Percentiles rank a stretch among this genome's conserved stretches.
phyloP scores from a whole-genome alignment of 345 rosid genomes.

The Sisymbrium irio region DNA sequence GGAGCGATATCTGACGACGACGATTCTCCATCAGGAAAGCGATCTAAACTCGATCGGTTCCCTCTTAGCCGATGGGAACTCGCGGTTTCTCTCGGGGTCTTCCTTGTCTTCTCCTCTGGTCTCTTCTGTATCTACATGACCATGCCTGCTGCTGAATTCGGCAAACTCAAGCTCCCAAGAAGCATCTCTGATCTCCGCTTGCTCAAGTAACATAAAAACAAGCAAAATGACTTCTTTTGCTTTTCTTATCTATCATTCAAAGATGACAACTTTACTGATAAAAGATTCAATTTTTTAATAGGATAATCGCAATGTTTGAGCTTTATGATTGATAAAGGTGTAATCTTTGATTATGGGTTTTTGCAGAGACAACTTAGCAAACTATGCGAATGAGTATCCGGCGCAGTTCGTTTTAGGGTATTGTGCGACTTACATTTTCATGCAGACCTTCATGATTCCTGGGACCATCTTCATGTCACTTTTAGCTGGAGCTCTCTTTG shows the following conservation, averaged over 20 bases:
- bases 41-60: conserved; percentile 65
- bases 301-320: not conserved
- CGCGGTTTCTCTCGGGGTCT: conserved; percentile 63
- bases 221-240: not conserved
- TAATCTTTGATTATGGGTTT: conserved; percentile 6
- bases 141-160: conserved; percentile 84
- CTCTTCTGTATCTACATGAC: conserved; percentile 72
- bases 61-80: conserved; percentile 85
- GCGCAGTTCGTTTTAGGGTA: conserved; percentile 84
- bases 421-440: conserved; percentile 93
- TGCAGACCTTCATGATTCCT: conserved; percentile 99
- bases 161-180: conserved; percentile 84
- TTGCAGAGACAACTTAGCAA: conserved; percentile 78
- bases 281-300: not conserved
- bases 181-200: conserved; percentile 81
- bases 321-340: not conserved
- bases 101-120: conserved; percentile 63
- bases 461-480: conserved; percentile 99
- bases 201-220: conserved; percentile 66
- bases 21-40: conserved; percentile 68
- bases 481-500: conserved; percentile 98
- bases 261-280: not conserved
- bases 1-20: conserved; percentile 42
- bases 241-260: not conserved
- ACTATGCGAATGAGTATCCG: conserved; percentile 74